Base-by-base conservation (phyloP, 2,329 filamentous ascomycete genomes). In the Trichoderma sp. region DNA sequence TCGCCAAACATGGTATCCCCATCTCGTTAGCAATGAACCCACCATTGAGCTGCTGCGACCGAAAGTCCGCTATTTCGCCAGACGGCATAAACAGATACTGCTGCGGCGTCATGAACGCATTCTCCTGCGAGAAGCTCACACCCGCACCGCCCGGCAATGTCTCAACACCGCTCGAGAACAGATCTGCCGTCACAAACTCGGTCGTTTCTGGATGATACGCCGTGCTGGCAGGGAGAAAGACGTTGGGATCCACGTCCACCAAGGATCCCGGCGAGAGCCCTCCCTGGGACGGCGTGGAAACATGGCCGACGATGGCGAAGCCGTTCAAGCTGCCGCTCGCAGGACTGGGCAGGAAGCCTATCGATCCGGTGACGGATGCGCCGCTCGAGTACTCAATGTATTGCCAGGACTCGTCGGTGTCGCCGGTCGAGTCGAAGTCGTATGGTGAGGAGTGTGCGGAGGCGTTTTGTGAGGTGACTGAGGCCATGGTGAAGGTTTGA, bases 281-380 rank as follows among this genome's bases (percentile, higher is more conserved):
- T 30, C 71, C 70, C 48, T 73, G 73, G 17, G 74, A 76, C 39
- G 69, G 69, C 43, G 69, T 72, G 28, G 71, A 73, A 17, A 72
- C 69, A 67, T 78, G 78, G 34, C 79, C 77, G 54, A 85, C 73
- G 50, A 85, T 73, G 14, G 77, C 78, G 73, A 80, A 86, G 24
- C 83, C 83, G 44, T 78, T 79, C 69, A 85, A 72, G 66, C 83
- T 85, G 15, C 79, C 78, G 69, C 79, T 83, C 12, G 79, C 79
- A 5, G 84, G 83, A 67, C 83, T 84, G 28, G 80, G 78, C 19
- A 82, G 74, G 66, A 84, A 81, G 19, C 77, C 79, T 10, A 79
- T 74, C 0, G 80, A 80, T 0, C 74, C 77, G 0, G 78, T 69
- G 3, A 71, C 75, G 17, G 77, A 78, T 30, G 71, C 73, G 64